These are phyloP conservation scores for Saksenaea oblongispora DNA, from an alignment of 371 early-diverging fungal species.

Conservation along the genomic window DNA sequence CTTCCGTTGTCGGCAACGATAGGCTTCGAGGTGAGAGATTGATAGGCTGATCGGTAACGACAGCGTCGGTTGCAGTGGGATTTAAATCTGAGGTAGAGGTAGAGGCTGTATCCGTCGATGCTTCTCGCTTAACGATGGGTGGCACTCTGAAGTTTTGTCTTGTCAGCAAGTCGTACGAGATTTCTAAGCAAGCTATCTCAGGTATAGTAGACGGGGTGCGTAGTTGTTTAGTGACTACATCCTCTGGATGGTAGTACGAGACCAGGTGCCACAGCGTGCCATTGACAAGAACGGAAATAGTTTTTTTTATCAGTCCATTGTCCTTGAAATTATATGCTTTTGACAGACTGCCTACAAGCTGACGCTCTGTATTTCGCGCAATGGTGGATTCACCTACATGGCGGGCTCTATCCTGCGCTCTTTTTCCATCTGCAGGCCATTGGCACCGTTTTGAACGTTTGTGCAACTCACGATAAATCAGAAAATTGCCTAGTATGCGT, in stretches of 20 bases:
- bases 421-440: not conserved
- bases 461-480: constrained; percentile 45
- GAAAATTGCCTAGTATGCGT: constrained; percentile 54
- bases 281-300: constrained; percentile 68
- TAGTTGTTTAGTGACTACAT: constrained; percentile 46
- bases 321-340: constrained; percentile 64
- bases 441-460: too few relatives aligned
- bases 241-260: constrained; percentile 74
- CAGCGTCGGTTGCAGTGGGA: too few relatives aligned
- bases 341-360: constrained; percentile 42
- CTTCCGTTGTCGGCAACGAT: too few relatives aligned
- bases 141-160: constrained; percentile 45
- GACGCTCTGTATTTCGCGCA: constrained; percentile 36
- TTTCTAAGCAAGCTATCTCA: constrained; percentile 37
- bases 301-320: constrained; percentile 74
- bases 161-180: constrained; percentile 37
- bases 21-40: too few relatives aligned
- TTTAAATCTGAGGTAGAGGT: too few relatives aligned
- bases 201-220: constrained; percentile 42
- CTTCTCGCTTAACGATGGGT: constrained; percentile 18
- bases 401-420: too few relatives aligned
- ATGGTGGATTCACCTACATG: not conserved
- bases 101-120: too few relatives aligned
- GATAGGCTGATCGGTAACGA: too few relatives aligned
- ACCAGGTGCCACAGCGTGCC: constrained; percentile 71